These are phyloP conservation scores for Plantago elongata DNA, from an alignment of 257 asterid genomes.

Conservation along the genomic window DNA sequence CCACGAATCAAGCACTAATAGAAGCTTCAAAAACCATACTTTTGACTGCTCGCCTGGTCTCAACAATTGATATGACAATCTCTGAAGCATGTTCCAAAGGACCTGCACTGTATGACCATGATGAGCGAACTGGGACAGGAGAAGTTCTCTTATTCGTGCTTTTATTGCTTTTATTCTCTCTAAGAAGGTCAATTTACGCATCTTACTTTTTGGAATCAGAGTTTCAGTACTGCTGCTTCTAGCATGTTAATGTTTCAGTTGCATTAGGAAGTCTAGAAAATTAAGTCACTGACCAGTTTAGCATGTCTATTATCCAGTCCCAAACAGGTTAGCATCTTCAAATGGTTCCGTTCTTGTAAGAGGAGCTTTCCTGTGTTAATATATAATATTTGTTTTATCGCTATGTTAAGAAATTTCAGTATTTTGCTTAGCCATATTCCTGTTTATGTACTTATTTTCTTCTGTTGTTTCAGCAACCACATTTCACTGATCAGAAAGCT, in stretches of 20 bases:
- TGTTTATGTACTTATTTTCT: too few relatives aligned
- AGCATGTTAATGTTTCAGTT: too few relatives aligned
- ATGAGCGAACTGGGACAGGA: constrained; percentile 59
- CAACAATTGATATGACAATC: constrained; percentile 38
- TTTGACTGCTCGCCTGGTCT: constrained; percentile 52
- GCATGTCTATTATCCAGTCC: too few relatives aligned
- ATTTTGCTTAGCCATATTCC: too few relatives aligned
- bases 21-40: constrained; percentile 75
- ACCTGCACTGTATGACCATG: constrained; percentile 64
- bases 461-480: neutral
- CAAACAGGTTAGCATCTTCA: too few relatives aligned
- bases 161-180: constrained; percentile 56
- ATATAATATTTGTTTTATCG: too few relatives aligned
- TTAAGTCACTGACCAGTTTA: too few relatives aligned
- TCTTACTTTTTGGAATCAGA: neutral
- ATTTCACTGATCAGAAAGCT: constrained; percentile 10
- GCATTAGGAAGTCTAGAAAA: too few relatives aligned
- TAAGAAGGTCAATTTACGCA: constrained; percentile 49
- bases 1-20: constrained; percentile 47
- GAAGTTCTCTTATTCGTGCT: constrained; percentile 59
- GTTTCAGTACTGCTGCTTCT: neutral
- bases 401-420: too few relatives aligned
- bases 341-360: too few relatives aligned
- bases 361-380: too few relatives aligned
- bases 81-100: constrained; percentile 67